A percentile compares a stretch with the other conserved stretches of the same genome.
Evolutionary conservation across 2,329 filamentous ascomycete genomes (phyloP).

Genomic region (Phyllosticta citribraziliensis): DNA sequence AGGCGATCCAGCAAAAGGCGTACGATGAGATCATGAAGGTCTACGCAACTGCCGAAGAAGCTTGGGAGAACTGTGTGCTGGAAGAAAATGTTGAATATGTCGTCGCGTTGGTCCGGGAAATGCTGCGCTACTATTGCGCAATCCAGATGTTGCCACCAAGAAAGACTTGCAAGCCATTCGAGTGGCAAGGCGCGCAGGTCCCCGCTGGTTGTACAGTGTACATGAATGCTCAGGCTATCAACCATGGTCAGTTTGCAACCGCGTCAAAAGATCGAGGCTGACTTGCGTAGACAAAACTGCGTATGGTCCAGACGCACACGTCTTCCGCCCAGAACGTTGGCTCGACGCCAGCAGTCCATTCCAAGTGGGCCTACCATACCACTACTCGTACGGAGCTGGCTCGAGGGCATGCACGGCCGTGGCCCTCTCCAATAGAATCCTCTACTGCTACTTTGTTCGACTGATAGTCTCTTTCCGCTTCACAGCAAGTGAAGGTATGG

Average conservation of each 20-base stretch:
- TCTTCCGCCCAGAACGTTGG: slow-evolving; percentile 8
- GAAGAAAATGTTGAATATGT: slow-evolving; percentile 8
- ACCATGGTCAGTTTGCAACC: not conserved
- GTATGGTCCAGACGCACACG: slow-evolving; percentile 3
- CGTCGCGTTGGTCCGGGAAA: slow-evolving; percentile 4
- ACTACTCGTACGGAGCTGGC: slow-evolving; percentile 8
- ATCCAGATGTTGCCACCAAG: slow-evolving; percentile 8
- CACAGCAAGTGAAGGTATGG: not conserved
- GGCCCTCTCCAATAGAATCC: slow-evolving; percentile 4
- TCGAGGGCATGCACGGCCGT: slow-evolving; percentile 6
- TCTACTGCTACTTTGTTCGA: slow-evolving; percentile 3
- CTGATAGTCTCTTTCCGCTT: slow-evolving; percentile 8
- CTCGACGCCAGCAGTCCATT: not conserved
- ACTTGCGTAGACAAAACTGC: slow-evolving; percentile 1
- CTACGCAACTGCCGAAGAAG: not conserved
- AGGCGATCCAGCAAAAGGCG: slow-evolving; percentile 2
- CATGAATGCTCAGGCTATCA: slow-evolving; percentile 9
- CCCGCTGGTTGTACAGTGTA: slow-evolving; percentile 7
- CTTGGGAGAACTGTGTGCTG: slow-evolving; percentile 5
- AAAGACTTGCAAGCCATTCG: slow-evolving; percentile 5
- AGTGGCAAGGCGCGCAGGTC: not conserved
- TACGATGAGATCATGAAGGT: slow-evolving; percentile 3
- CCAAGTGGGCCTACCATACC: slow-evolving; percentile 4
- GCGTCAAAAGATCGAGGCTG: not conserved
- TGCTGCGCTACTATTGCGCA: slow-evolving; percentile 8